Evolutionary conservation across 2,329 filamentous ascomycete species (phyloP).

Genomic region (Ploettnerulaceae sp.): DNA sequence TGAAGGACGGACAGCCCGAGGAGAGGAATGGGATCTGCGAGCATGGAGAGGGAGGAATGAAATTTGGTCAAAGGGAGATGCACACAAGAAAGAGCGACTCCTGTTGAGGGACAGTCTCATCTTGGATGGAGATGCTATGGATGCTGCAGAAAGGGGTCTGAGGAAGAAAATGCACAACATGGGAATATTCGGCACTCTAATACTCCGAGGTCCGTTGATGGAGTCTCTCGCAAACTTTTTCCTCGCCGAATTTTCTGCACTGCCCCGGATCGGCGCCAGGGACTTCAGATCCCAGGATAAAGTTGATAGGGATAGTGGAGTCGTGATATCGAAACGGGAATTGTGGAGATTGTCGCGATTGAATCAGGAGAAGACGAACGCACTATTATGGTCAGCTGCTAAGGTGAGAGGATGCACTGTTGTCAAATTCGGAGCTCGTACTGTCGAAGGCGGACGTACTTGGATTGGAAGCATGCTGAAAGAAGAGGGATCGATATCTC

Average conservation of each 20-base stretch:
- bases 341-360: constrained; percentile 53
- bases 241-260: constrained; percentile 67
- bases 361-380: constrained; percentile 51
- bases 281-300: constrained; percentile 62
- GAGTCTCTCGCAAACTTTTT: constrained; percentile 66
- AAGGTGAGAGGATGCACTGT: constrained; percentile 77
- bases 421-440: constrained; percentile 82
- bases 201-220: constrained; percentile 71
- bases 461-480: constrained; percentile 76
- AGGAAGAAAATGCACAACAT: constrained; percentile 66
- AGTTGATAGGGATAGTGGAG: constrained; percentile 39
- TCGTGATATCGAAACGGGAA: constrained; percentile 40
- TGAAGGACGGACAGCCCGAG: constrained; percentile 76
- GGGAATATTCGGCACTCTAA: constrained; percentile 77
- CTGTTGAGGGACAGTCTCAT: constrained; percentile 82
- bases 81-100: constrained; percentile 49
- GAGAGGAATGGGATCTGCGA: constrained; percentile 82
- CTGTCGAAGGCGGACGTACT: constrained; percentile 72
- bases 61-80: constrained; percentile 54
- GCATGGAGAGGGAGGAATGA: constrained; percentile 84
- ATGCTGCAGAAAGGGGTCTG: constrained; percentile 38
- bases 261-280: constrained; percentile 77
- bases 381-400: constrained; percentile 77
- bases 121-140: constrained; percentile 53
- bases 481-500: constrained; percentile 66